Percentiles rank a stretch among this genome's conserved stretches.
Evolutionary conservation across 2,329 filamentous ascomycete genomes (phyloP).

Genomic region (Aquanectria penicillioides): DNA sequence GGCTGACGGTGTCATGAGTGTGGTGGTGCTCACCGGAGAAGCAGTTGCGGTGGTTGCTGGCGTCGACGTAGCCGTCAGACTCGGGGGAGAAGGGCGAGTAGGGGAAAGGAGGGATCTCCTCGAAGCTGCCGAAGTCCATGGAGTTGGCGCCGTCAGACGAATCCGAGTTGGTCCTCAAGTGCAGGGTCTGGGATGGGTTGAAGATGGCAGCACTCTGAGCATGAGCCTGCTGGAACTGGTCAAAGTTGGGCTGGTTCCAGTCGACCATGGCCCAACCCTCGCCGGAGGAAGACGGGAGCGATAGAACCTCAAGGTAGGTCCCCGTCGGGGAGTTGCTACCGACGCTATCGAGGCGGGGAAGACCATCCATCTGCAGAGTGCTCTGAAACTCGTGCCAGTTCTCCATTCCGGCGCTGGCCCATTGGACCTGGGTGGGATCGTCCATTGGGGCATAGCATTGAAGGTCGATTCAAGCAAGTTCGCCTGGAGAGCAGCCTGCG

Average conservation of each 20-base stretch:
- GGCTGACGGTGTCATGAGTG: slow-evolving; percentile 70
- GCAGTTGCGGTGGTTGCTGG: slow-evolving; percentile 68
- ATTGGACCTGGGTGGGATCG: slow-evolving; percentile 66
- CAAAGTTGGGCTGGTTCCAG: slow-evolving; percentile 72
- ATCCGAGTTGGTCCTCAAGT: slow-evolving; percentile 87
- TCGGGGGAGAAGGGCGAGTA: slow-evolving; percentile 85
- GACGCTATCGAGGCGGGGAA: slow-evolving; percentile 53
- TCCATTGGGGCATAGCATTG: slow-evolving; percentile 65
- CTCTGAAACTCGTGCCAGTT: slow-evolving; percentile 85
- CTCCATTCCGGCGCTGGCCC: slow-evolving; percentile 70
- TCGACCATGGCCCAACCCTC: slow-evolving; percentile 89
- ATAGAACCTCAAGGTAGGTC: slow-evolving; percentile 84
- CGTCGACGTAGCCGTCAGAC: slow-evolving; percentile 79
- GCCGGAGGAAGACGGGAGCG: slow-evolving; percentile 82
- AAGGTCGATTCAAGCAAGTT: slow-evolving; percentile 73
- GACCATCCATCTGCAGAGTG: slow-evolving; percentile 62
- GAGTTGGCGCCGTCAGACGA: slow-evolving; percentile 78
- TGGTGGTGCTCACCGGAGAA: slow-evolving; percentile 64
- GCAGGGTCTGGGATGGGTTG: slow-evolving; percentile 90
- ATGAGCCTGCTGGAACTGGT: slow-evolving; percentile 66
- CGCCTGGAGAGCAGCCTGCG: slow-evolving; percentile 71
- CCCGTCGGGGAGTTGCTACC: slow-evolving; percentile 58
- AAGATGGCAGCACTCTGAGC: slow-evolving; percentile 76
- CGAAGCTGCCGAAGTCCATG: slow-evolving; percentile 79
- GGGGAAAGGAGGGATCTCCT: slow-evolving; percentile 77